Base-by-base conservation (phyloP, 1,284 basidiomycete species). In the Inonotus obliquus region DNA sequence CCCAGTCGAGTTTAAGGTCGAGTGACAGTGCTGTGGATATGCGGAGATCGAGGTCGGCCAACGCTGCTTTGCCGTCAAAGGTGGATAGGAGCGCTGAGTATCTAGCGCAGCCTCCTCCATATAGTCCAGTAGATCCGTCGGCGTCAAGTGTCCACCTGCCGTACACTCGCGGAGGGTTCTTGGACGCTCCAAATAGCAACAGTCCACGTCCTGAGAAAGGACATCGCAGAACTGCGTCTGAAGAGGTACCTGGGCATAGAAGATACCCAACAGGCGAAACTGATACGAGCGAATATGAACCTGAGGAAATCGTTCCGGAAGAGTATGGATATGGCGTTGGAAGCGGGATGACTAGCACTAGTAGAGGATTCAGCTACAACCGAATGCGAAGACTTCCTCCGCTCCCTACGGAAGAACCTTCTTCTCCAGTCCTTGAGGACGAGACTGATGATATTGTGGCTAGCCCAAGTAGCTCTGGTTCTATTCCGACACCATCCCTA, bases 81-180 rank as follows among this genome's bases (percentile, higher is more conserved):
- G 38, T 39, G 19, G 54, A 62, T 13, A 59, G 59, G n/a, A 23
- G 53, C 17, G 47, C 45, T 3, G 51, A 51, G 10, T 41, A 48
- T n/a, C 37, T 63, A n/a, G 57, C 27, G 17, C 41, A 51, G 19
- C 61, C 61, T n/a, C 61, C 61, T 23, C 61, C 61, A n/a, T 63
- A 63, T 41, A 49, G 51, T n/a, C 27, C 29, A 7, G 49, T 25
- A 29, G 52, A 59, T 39, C 47, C 57, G 35, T 54, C 61, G 5
- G 32, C 27, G 19, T 59, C 61, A 19, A 51, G 37, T 23, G 21
- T 55, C n/a, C 25, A 56, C 27, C 23, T 44, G 1, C 19, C 35
- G 13, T 38, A 39, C 7, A 57, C 35, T 29, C 37, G 19, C 19
- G 52, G 59, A 19, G 52, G 57, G 11, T 51, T 47, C 44, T 27